A percentile compares a stretch with the other conserved stretches of the same genome.
Evolutionary conservation across 768 basidiomycete species (phyloP).

Genomic region (Goffeauzyma gilvescens): DNA sequence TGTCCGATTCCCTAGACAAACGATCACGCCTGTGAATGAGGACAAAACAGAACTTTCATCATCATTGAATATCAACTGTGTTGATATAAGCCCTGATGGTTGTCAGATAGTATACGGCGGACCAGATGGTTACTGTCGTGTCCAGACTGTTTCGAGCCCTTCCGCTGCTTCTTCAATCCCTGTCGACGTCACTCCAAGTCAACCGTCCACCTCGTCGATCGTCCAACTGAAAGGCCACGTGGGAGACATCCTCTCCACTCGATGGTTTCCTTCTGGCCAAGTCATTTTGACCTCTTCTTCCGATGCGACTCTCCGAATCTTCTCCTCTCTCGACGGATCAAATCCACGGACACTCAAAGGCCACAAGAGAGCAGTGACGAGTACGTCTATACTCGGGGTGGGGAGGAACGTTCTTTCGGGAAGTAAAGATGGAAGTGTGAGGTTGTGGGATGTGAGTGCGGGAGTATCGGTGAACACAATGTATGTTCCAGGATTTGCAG

Average conservation of each 20-base stretch:
- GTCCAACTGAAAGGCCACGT: slow-evolving; percentile 31
- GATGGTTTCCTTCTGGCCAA: slow-evolving; percentile 31
- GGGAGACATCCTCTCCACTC: slow-evolving; percentile 29
- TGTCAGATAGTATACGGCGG: slow-evolving; percentile 23
- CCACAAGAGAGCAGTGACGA: slow-evolving; percentile 49
- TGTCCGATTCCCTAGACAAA: slow-evolving; percentile 39
- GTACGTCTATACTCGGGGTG: slow-evolving; percentile 44
- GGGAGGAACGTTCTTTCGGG: slow-evolving; percentile 51
- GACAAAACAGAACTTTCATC: background rate
- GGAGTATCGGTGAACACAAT: slow-evolving; percentile 39
- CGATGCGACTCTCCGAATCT: slow-evolving; percentile 49
- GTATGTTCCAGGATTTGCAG: slow-evolving; percentile 32
- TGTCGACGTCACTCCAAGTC: background rate
- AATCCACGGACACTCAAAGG: slow-evolving; percentile 47
- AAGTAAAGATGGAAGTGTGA: slow-evolving; percentile 49
- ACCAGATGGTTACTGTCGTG: slow-evolving; percentile 25
- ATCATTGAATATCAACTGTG: slow-evolving; percentile 25
- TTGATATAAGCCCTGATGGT: slow-evolving; percentile 18
- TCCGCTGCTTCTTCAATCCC: too few relatives aligned
- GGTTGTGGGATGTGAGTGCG: slow-evolving; percentile 53
- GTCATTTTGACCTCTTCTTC: slow-evolving; percentile 52
- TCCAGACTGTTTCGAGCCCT: slow-evolving; percentile 11
- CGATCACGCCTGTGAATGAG: slow-evolving; percentile 30
- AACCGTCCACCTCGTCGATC: background rate
- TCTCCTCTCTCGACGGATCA: slow-evolving; percentile 40